Base-by-base conservation (phyloP, 495 filamentous ascomycete species). In the Pseudoneurospora amorphoporcata region DNA sequence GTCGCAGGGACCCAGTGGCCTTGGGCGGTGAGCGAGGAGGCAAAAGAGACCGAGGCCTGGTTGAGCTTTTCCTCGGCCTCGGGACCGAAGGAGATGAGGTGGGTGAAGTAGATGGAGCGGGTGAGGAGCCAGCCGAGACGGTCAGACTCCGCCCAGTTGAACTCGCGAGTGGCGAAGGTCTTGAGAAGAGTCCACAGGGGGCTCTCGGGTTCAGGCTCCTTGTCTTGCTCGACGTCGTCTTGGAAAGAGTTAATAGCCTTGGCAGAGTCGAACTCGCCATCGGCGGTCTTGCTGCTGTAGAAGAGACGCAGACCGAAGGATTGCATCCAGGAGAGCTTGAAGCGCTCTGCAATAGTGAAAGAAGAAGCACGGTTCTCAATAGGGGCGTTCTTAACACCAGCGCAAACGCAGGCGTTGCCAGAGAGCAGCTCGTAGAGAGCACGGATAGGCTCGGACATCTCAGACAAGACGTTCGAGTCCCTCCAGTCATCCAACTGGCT, bases 291-390 rank as follows among this genome's bases (percentile, higher is more conserved):
- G 10, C 86, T 83, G 58, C 89, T 92, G 79, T 97, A 98, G 90
- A 92, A 97, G 9, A 98, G 86, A 68, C 94, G 89, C 29, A 99
- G 86, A 16, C 92, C 96, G 79, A 99, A 97, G 1, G 93, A 90
- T 75, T 95, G 93, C 80, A 91, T 88, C 95, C 95, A 99, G 79
- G 96, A 91, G 40, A 99, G 84, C 8, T 89, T 87, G 77, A 98
- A 99, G 17, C 89, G 88, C 73, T 91, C 86, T 5, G 92, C 90
- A 71, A 98, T 90, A 43, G 88, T 84, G 75, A 98, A 97, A 1
- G 88, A 89, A 17, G 87, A 86, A 8, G 90, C 87, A 68, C 91
- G 87, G 81, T 97, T 91, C 79, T 99, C 95, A 3, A 88, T 75
- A 2, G 88, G 84, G 8, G 86, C 88, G 69, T 88, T 89, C 71